phyloP scores from a whole-genome alignment of 2,329 filamentous ascomycete species.

The Monosporascus sp. region DNA sequence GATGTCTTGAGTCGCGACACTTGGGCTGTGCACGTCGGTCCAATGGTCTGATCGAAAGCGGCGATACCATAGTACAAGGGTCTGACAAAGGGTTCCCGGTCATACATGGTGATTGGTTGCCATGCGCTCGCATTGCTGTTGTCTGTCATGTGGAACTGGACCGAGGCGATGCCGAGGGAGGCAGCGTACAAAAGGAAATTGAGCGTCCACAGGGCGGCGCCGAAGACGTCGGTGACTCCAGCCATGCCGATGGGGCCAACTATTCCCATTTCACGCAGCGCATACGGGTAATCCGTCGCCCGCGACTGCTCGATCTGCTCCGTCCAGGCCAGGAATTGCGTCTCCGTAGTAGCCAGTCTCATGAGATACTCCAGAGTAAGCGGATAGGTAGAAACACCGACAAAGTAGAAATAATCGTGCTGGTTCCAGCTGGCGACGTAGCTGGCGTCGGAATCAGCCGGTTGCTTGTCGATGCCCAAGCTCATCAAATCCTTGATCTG shows the following conservation, averaged over 20 bases:
- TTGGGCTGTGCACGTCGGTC: conserved; percentile 36
- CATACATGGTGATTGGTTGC: conserved; percentile 38
- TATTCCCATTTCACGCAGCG: conserved; percentile 46
- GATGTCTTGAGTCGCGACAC: conserved; percentile 29
- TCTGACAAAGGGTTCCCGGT: conserved; percentile 36
- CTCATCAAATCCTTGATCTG: conserved; percentile 35
- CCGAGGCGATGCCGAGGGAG: conserved; percentile 39
- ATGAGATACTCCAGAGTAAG: conserved; percentile 40
- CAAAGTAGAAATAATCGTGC: conserved; percentile 49
- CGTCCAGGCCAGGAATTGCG: conserved; percentile 42
- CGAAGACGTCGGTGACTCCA: conserved; percentile 42
- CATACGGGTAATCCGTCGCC: conserved; percentile 38
- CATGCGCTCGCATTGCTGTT: conserved; percentile 46
- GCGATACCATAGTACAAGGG: conserved; percentile 46
- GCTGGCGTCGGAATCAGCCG: conserved; percentile 26
- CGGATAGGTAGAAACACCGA: conserved; percentile 37
- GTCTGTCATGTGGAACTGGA: conserved; percentile 50
- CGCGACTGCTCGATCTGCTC: conserved; percentile 36
- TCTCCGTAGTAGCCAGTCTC: conserved; percentile 39
- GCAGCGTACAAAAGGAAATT: conserved; percentile 48
- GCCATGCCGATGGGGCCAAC: conserved; percentile 42
- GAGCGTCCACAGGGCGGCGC: conserved; percentile 44
- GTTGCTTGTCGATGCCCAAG: conserved; percentile 31
- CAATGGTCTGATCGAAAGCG: conserved; percentile 45
- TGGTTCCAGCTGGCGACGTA: conserved; percentile 43